Conservation (phyloP, 192 early-diverging fungal genomes). For the Linnemannia hyalina region DNA sequence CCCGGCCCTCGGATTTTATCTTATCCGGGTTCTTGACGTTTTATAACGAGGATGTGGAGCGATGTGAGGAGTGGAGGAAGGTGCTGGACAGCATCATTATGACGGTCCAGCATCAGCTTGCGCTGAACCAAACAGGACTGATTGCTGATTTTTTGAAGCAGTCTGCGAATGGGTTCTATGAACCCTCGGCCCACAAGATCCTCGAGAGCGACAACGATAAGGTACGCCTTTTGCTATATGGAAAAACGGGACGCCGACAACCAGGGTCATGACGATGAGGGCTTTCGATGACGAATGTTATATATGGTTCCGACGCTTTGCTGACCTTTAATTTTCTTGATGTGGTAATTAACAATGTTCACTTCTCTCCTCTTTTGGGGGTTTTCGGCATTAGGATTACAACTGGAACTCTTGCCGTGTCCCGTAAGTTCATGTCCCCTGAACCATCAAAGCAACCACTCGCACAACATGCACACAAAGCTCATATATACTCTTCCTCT, state of each 20-base stretch:
- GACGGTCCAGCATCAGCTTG: constrained; percentile 51
- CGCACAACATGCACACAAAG: neutral
- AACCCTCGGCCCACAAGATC: constrained; percentile 56
- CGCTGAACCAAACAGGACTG: constrained; percentile 61
- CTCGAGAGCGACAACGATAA: constrained; percentile 62
- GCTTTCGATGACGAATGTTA: neutral
- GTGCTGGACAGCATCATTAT: constrained; percentile 63
- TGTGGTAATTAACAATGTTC: neutral
- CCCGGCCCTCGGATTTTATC: constrained; percentile 68
- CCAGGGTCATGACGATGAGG: neutral
- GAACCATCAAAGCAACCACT: too few species aligned
- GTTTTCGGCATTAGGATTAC: constrained; percentile 32
- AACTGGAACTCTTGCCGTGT: constrained; percentile 73
- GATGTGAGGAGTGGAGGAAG: constrained; percentile 57
- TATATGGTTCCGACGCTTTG: neutral
- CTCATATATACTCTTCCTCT: neutral
- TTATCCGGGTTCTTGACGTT: constrained; percentile 64
- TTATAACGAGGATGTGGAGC: constrained; percentile 61
- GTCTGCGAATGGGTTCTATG: constrained; percentile 47
- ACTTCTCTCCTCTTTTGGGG: neutral
- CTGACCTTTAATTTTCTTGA: neutral
- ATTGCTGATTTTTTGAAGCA: constrained; percentile 68
- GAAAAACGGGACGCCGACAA: neutral
- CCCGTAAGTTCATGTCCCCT: constrained; percentile 37
- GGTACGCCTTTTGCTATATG: constrained; percentile 11